Evolutionary conservation across 1,284 basidiomycete genomes (phyloP).

Genomic region (Bjerkandera adusta): DNA sequence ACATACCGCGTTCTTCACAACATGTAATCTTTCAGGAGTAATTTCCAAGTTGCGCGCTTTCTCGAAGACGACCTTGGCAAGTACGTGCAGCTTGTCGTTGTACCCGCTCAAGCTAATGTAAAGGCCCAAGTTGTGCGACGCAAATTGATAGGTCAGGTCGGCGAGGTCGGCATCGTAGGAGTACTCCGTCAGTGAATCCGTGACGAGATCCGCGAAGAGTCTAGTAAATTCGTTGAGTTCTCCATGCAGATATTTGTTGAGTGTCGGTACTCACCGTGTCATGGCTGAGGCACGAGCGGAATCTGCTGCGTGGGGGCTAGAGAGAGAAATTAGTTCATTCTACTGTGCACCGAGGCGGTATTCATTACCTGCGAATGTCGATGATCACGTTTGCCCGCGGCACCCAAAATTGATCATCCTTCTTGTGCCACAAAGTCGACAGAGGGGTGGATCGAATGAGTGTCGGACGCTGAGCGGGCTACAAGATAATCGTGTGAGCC

Average conservation of each 20-base stretch:
- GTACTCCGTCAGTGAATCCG: slow-evolving; percentile 88
- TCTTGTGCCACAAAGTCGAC: slow-evolving; percentile 90
- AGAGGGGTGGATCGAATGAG: slow-evolving; percentile 72
- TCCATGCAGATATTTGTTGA: not conserved
- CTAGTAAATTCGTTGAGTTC: slow-evolving; percentile 38
- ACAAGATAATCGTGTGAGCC: too few relatives aligned
- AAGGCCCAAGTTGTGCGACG: slow-evolving; percentile 67
- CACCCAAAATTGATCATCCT: slow-evolving; percentile 94
- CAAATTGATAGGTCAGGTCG: slow-evolving; percentile 79
- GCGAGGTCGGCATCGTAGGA: slow-evolving; percentile 94
- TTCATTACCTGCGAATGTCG: slow-evolving; percentile 63
- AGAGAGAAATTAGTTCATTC: too few relatives aligned
- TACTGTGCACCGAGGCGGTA: too few relatives aligned
- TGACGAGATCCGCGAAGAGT: slow-evolving; percentile 85
- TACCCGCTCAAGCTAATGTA: slow-evolving; percentile 80
- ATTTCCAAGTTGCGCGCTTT: slow-evolving; percentile 71
- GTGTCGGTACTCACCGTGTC: slow-evolving; percentile 14
- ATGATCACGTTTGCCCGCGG: slow-evolving; percentile 81
- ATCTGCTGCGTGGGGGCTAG: slow-evolving; percentile 18
- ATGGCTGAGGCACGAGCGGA: slow-evolving; percentile 15
- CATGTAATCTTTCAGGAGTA: slow-evolving; percentile 70
- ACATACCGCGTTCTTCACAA: slow-evolving; percentile 84
- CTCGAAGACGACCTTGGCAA: slow-evolving; percentile 77
- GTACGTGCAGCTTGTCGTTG: slow-evolving; percentile 88
- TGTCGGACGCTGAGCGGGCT: slow-evolving; percentile 75